A percentile compares a stretch with the other conserved stretches of the same genome.
Evolutionary conservation across 495 filamentous ascomycete genomes (phyloP).

Genomic region (Tuber microsphaerosporum): DNA sequence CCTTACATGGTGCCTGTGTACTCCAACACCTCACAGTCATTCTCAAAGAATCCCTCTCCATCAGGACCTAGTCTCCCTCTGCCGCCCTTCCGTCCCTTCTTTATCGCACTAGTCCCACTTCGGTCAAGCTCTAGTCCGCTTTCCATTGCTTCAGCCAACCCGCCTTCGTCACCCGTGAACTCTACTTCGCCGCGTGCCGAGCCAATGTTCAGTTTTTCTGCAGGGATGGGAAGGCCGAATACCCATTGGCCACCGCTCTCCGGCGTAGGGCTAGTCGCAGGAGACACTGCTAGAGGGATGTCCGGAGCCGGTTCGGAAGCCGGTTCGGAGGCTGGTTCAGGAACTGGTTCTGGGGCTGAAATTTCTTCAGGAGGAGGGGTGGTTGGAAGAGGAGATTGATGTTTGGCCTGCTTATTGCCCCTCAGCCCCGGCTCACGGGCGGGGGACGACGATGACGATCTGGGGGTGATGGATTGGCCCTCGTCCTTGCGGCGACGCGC

Average conservation of each 20-base stretch:
- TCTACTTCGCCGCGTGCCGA: slow-evolving; percentile 34
- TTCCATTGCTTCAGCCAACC: slow-evolving; percentile 40
- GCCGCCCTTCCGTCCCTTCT: slow-evolving; percentile 27
- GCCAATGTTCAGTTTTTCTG: slow-evolving; percentile 33
- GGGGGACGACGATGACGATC: background rate
- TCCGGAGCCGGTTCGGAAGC: background rate
- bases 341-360: background rate
- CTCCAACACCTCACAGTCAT: slow-evolving; percentile 87
- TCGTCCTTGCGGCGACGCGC: background rate
- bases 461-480: background rate
- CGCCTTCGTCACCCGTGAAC: slow-evolving; percentile 30
- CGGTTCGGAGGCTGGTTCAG: background rate
- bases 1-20: slow-evolving; percentile 42
- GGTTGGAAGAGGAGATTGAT: slow-evolving; percentile 23
- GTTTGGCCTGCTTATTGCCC: background rate
- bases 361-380: background rate
- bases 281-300: background rate
- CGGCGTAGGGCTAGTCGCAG: background rate
- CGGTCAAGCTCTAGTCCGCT: slow-evolving; percentile 41
- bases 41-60: slow-evolving; percentile 85
- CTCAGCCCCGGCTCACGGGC: background rate
- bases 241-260: slow-evolving; percentile 19
- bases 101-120: slow-evolving; percentile 5
- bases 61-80: slow-evolving; percentile 19
- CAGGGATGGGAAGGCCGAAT: slow-evolving; percentile 27